Evolutionary conservation across 768 basidiomycete genomes (phyloP).

Genomic region (Multifurca ochricompacta): DNA sequence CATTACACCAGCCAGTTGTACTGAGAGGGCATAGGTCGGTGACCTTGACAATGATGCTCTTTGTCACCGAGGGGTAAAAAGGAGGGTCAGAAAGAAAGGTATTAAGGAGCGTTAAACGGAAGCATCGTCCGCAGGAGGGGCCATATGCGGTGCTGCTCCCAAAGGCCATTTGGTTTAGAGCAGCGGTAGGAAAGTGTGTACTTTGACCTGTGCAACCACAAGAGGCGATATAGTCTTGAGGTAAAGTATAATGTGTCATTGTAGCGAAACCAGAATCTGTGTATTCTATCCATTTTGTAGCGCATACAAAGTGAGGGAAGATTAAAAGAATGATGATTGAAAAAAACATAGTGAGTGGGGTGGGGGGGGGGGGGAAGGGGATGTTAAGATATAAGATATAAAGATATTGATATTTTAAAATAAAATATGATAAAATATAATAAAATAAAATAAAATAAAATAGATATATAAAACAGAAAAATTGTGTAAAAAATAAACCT

Average conservation of each 20-base stretch:
- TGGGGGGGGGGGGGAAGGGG: too few species aligned
- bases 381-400: background rate
- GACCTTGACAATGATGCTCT: slow-evolving; percentile 65
- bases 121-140: slow-evolving; percentile 71
- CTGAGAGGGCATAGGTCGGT: slow-evolving; percentile 73
- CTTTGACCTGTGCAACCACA: slow-evolving; percentile 63
- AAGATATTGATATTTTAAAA: background rate
- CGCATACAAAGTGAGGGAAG: slow-evolving; percentile 22
- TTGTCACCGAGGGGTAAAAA: slow-evolving; percentile 54
- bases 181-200: slow-evolving; percentile 66
- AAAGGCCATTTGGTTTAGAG: slow-evolving; percentile 71
- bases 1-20: slow-evolving; percentile 61
- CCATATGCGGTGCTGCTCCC: slow-evolving; percentile 68
- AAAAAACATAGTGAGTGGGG: too few species aligned
- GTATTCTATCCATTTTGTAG: slow-evolving; percentile 55
- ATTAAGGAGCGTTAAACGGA: slow-evolving; percentile 66
- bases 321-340: slow-evolving; percentile 8
- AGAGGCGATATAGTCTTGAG: slow-evolving; percentile 50
- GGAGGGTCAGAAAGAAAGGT: slow-evolving; percentile 59
- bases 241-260: slow-evolving; percentile 66
- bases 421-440: background rate
- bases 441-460: background rate
- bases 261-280: slow-evolving; percentile 57
- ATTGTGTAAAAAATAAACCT: background rate
- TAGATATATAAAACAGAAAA: background rate